Evolutionary conservation across 495 filamentous ascomycete species (phyloP).

Genomic region (Hypomontagnella monticulosa): DNA sequence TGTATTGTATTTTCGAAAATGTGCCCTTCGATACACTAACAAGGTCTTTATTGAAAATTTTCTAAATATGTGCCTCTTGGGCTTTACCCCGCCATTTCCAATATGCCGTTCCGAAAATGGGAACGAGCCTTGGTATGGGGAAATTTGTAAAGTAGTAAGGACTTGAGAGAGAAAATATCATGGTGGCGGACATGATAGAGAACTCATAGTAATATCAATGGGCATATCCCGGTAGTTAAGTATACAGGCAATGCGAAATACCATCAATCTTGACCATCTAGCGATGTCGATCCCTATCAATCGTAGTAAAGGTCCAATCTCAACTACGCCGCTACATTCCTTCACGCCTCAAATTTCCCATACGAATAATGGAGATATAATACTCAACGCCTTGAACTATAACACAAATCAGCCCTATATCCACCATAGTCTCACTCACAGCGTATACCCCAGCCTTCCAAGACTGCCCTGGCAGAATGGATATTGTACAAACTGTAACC

Average conservation of each 20-base stretch:
- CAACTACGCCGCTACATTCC: background rate
- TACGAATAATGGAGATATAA: background rate
- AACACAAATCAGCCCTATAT: constrained; percentile 25
- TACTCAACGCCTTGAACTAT: background rate
- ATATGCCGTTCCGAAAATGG: no score
- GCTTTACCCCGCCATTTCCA: background rate
- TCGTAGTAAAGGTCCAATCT: background rate
- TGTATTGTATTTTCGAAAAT: background rate
- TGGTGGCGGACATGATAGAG: no score
- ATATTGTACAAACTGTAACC: no score
- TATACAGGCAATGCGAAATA: no score
- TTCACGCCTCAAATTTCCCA: background rate
- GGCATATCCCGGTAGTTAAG: no score
- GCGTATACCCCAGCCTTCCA: background rate
- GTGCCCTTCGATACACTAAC: background rate
- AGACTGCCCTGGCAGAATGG: no score
- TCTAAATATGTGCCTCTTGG: background rate
- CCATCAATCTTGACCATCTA: no score
- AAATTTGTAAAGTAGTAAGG: no score
- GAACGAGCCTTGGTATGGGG: no score
- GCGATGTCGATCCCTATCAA: no score
- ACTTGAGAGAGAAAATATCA: no score
- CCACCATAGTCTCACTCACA: constrained; percentile 1
- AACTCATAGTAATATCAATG: no score
- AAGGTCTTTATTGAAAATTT: background rate